Conservation (phyloP, 2,329 filamentous ascomycete species). For the Amphichorda felina region DNA sequence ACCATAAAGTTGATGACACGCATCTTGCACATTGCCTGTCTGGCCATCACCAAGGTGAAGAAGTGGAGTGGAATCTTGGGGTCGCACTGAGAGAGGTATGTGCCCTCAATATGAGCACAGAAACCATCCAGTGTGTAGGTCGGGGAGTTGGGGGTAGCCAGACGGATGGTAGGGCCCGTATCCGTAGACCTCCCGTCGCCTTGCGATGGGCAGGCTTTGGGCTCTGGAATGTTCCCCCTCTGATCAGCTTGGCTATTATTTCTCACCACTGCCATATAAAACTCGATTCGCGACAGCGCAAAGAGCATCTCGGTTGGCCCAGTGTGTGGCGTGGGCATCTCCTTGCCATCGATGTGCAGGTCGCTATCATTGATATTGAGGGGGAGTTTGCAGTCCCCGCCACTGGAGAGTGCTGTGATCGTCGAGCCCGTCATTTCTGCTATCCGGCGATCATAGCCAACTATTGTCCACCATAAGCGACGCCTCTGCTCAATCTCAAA, state of each 20-base stretch:
- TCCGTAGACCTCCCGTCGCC: constrained; percentile 13
- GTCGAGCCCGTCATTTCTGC: constrained; percentile 52
- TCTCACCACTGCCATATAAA: constrained; percentile 40
- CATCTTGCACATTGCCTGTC: constrained; percentile 42
- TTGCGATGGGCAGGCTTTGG: constrained; percentile 7
- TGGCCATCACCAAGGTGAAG: constrained; percentile 46
- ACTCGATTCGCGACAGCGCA: constrained; percentile 41
- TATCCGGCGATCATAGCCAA: constrained; percentile 56
- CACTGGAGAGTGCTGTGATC: constrained; percentile 41
- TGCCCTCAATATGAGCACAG: constrained; percentile 41
- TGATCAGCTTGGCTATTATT: constrained; percentile 27
- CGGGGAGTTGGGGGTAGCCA: constrained; percentile 38
- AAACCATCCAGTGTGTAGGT: constrained; percentile 39
- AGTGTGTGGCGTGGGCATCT: constrained; percentile 31
- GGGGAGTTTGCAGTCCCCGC: constrained; percentile 42
- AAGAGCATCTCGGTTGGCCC: constrained; percentile 51
- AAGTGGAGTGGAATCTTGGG: constrained; percentile 46
- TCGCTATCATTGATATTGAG: constrained; percentile 53
- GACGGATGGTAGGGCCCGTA: constrained; percentile 22
- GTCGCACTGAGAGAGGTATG: constrained; percentile 44
- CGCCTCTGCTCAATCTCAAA: constrained; percentile 62
- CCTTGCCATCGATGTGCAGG: constrained; percentile 43
- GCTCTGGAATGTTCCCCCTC: constrained; percentile 15
- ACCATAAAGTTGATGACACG: constrained; percentile 42
- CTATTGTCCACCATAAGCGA: constrained; percentile 61